These are phyloP conservation scores for Neurospora sp. DNA, from an alignment of 495 filamentous ascomycete species.

Conservation along the genomic window DNA sequence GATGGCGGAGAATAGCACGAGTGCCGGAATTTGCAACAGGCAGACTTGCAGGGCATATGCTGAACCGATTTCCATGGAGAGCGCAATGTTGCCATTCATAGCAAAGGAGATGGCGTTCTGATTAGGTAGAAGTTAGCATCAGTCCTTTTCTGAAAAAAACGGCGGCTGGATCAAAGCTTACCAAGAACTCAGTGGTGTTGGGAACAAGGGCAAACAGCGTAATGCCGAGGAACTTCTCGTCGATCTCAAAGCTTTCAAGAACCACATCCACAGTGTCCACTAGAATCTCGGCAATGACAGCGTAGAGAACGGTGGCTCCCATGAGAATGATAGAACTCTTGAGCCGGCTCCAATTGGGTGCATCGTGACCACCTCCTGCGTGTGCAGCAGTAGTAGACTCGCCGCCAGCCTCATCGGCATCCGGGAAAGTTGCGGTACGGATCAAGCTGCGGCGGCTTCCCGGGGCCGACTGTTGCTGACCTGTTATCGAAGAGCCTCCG, in stretches of 20 bases:
- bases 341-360: conserved; percentile 89
- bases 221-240: conserved; percentile 97
- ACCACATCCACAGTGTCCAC: conserved; percentile 96
- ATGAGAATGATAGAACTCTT: conserved; percentile 87
- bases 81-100: conserved; percentile 99
- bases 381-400: conserved; percentile 17
- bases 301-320: conserved; percentile 85
- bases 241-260: conserved; percentile 75
- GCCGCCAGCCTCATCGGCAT: conserved; percentile 32
- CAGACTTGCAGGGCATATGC: conserved; percentile 97
- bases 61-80: conserved; percentile 98
- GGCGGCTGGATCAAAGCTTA: conserved; percentile 30
- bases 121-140: conserved; percentile 22
- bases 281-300: conserved; percentile 90
- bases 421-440: conserved; percentile 31
- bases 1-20: conserved; percentile 80
- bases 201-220: conserved; percentile 95
- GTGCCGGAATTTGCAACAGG: conserved; percentile 87
- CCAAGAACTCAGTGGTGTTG: conserved; percentile 96
- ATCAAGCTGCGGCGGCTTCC: conserved; percentile 19
- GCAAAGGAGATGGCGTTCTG: conserved; percentile 98
- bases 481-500: conserved; percentile 10
- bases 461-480: conserved; percentile 3
- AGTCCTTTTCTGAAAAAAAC: background rate
- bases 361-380: conserved; percentile 64